phyloP scores from a whole-genome alignment of 345 rosid genomes.

The Zanthoxylum bungeanum region DNA sequence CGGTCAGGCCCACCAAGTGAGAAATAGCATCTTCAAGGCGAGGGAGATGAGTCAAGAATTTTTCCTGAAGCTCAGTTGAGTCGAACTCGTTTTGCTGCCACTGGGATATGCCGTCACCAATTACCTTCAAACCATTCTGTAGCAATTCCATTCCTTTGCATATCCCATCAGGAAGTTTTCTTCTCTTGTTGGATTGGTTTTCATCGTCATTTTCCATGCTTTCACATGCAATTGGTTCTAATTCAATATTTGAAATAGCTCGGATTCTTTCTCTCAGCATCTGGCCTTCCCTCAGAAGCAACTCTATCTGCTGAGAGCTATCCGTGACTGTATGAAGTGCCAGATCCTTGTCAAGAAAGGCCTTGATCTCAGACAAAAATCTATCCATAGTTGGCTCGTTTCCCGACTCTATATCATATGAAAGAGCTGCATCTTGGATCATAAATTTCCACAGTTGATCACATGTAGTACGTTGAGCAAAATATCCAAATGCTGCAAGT shows the following conservation, averaged over 20 bases:
- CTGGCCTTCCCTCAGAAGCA: slow-evolving; percentile 58
- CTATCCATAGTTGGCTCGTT: slow-evolving; percentile 57
- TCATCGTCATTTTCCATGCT: slow-evolving; percentile 33
- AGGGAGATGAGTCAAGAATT: slow-evolving; percentile 56
- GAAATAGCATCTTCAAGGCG: slow-evolving; percentile 62
- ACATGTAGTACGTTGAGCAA: slow-evolving; percentile 78
- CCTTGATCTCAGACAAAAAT: slow-evolving; percentile 78
- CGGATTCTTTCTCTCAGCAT: slow-evolving; percentile 41
- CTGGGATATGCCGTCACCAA: slow-evolving; percentile 57
- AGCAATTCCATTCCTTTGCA: slow-evolving; percentile 69
- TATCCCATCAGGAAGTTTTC: slow-evolving; percentile 79
- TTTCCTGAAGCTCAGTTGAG: slow-evolving; percentile 47
- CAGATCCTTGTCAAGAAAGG: slow-evolving; percentile 75
- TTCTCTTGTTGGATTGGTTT: slow-evolving; percentile 53
- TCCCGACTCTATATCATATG: slow-evolving; percentile 57
- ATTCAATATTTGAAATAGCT: slow-evolving; percentile 22
- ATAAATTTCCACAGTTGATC: slow-evolving; percentile 85
- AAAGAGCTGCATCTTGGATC: slow-evolving; percentile 78
- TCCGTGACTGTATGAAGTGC: slow-evolving; percentile 40
- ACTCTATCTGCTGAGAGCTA: slow-evolving; percentile 43
- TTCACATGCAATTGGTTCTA: slow-evolving; percentile 19
- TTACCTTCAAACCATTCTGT: slow-evolving; percentile 65
- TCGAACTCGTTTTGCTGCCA: slow-evolving; percentile 46
- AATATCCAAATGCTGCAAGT: slow-evolving; percentile 70
- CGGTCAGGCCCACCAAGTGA: slow-evolving; percentile 48